Conservation (phyloP, 2,329 filamentous ascomycete species). For the Trichophyton mentagrophytes region DNA sequence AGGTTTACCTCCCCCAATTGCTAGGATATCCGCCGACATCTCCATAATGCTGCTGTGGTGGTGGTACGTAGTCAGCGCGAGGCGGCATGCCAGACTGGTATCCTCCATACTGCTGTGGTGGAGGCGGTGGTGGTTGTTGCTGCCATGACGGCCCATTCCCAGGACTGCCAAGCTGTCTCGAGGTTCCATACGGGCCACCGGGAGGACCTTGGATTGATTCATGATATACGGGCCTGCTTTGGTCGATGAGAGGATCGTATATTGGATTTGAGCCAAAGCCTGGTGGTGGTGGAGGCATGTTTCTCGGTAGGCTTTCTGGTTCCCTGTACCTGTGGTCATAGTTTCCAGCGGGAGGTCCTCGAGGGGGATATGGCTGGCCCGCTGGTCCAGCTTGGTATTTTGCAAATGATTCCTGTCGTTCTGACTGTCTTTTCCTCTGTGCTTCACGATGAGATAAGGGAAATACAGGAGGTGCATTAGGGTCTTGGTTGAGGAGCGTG, state of each 20-base stretch:
- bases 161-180: slow-evolving; percentile 6
- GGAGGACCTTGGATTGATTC: not conserved
- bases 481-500: slow-evolving; percentile 11
- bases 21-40: slow-evolving; percentile 10
- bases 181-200: not conserved
- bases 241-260: slow-evolving; percentile 3
- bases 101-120: not conserved
- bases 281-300: slow-evolving; percentile 1
- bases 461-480: slow-evolving; percentile 12
- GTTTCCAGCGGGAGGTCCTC: slow-evolving; percentile 5
- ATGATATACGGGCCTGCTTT: slow-evolving; percentile 3
- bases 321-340: slow-evolving; percentile 7
- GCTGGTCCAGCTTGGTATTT: slow-evolving; percentile 1
- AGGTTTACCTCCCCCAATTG: slow-evolving; percentile 7
- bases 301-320: slow-evolving; percentile 6
- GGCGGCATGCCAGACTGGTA: not conserved
- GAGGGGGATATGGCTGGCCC: slow-evolving; percentile 7
- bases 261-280: not conserved
- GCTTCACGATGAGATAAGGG: slow-evolving; percentile 11
- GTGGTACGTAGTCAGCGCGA: slow-evolving; percentile 3
- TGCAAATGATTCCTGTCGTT: not conserved
- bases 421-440: slow-evolving; percentile 6
- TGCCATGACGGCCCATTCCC: slow-evolving; percentile 9
- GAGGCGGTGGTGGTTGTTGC: not conserved
- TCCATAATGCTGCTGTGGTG: slow-evolving; percentile 10